Evolutionary conservation across 1,284 basidiomycete genomes (phyloP).

Genomic region (Naganishia sp.): DNA sequence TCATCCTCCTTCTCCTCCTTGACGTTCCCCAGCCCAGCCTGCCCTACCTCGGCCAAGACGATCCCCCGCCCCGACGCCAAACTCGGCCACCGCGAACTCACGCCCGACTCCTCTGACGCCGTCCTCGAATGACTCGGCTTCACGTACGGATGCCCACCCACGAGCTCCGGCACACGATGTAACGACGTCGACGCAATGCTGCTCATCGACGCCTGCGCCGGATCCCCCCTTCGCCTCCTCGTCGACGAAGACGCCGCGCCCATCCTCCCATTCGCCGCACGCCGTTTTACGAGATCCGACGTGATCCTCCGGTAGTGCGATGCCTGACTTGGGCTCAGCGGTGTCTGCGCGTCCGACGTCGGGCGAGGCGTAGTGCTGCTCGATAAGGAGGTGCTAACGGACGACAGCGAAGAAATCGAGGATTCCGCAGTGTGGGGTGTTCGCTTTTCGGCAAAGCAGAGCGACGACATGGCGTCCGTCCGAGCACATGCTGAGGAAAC

Average conservation of each 20-base stretch:
- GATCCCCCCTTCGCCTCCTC: constrained; percentile 11
- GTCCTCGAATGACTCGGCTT: constrained; percentile 14
- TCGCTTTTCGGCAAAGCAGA: constrained; percentile 44
- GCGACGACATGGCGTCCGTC: constrained; percentile 50
- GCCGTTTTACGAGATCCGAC: constrained; percentile 12
- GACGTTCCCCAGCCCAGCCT: constrained; percentile 16
- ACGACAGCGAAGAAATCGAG: constrained; percentile 35
- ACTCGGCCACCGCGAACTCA: neutral
- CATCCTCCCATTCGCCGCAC: constrained; percentile 10
- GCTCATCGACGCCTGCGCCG: constrained; percentile 31
- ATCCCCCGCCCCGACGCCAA: neutral
- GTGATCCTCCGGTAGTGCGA: constrained; percentile 24
- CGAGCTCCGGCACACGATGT: constrained; percentile 44
- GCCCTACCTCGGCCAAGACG: neutral
- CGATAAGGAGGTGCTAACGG: constrained; percentile 21
- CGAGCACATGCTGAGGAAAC: constrained; percentile 46
- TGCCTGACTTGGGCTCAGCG: constrained; percentile 20
- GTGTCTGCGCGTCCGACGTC: constrained; percentile 30
- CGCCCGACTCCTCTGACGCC: neutral
- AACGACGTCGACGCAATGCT: constrained; percentile 39
- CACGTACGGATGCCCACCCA: constrained; percentile 36
- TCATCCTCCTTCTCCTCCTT: constrained; percentile 23
- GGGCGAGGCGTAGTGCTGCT: constrained; percentile 29
- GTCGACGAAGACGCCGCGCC: constrained; percentile 31
- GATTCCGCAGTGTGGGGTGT: constrained; percentile 29